Evolutionary conservation across 768 basidiomycete genomes (phyloP), one percentile per base, ranked within the genome.

Genomic region (Leucocoprinus leucothites): DNA sequence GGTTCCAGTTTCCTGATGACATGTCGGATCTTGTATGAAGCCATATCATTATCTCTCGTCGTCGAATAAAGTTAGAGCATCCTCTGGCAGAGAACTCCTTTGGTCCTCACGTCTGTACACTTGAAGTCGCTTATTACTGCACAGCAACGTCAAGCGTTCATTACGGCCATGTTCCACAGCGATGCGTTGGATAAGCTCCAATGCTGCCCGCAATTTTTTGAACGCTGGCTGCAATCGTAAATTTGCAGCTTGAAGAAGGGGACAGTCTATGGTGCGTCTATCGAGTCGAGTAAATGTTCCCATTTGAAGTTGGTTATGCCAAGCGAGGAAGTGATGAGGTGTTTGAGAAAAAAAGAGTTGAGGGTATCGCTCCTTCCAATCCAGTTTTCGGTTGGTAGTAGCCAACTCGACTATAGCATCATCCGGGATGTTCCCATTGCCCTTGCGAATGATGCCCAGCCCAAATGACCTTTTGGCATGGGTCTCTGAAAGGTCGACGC

Each of bases 271-370:
- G 31, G 31, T 73, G 38, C 73, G 66, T 64, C 85, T 84, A 44
- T 75, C 69, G 6, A 86, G 68, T 9, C 69, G 64, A 8, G 63
- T 59, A 65, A 89, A 89, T 0, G 41, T 67, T 2, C 88, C 88
- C 53, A 48, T 47, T 38, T 42, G 53, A 7, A 48, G 38, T 2
- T 71, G 65, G 14, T 71, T 63, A 63, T 89, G 87, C 42, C 77
- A 69, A 0, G 79, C 87, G 48, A 87, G 70, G 63, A 80, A 84
- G 53, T 84, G 75, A 60, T 81, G 76, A 2, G 78, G 69, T 0
- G 85, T 89, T 63, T 85, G 84, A 3, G 89, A 87, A 53, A 91
- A 77, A 63, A 79, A 85, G 9, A 89, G 68, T 64, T 89, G 87
- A 0, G 84, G 81, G 64, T 82, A 88, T 1, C 73, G 69, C n/a